Percentiles rank a stretch among this genome's conserved stretches.
phyloP scores from a whole-genome alignment of 345 rosid genomes.

The Acer yangbiense region DNA sequence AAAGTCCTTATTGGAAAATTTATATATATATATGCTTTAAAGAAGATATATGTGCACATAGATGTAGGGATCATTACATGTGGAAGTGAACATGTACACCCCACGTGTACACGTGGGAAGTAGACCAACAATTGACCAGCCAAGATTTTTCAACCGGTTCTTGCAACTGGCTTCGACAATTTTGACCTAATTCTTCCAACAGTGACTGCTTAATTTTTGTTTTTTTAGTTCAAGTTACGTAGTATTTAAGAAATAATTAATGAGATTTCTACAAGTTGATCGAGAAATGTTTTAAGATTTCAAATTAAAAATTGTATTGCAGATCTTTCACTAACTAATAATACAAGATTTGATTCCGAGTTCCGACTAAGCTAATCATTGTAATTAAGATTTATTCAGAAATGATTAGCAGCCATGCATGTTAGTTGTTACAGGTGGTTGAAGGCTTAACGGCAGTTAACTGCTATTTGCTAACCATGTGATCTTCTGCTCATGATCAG shows the following conservation, averaged over 20 bases:
- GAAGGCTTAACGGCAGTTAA: neutral
- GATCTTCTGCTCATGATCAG: neutral
- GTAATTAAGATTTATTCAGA: neutral
- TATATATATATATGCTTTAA: neutral
- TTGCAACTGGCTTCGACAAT: neutral
- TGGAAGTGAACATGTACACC: slow-evolving; percentile 7
- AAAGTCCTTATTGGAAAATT: no score
- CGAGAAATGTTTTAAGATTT: neutral
- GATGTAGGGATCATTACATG: neutral
- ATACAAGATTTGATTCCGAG: neutral
- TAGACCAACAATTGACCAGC: neutral
- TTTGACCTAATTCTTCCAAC: neutral
- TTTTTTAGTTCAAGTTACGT: neutral
- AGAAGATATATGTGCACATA: neutral
- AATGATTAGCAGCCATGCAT: neutral
- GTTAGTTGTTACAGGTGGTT: neutral
- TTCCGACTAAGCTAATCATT: neutral
- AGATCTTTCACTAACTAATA: neutral
- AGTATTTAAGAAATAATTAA: no score
- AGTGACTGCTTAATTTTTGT: no score
- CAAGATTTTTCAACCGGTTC: neutral
- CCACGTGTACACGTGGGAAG: slow-evolving; percentile 14
- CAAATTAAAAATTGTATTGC: neutral
- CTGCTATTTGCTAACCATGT: neutral
- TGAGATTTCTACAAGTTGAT: neutral